A percentile compares a stretch with the other conserved stretches of the same genome.
Conservation (phyloP, 352 stramenopile species). For the Phytophthora kernoviae region DNA sequence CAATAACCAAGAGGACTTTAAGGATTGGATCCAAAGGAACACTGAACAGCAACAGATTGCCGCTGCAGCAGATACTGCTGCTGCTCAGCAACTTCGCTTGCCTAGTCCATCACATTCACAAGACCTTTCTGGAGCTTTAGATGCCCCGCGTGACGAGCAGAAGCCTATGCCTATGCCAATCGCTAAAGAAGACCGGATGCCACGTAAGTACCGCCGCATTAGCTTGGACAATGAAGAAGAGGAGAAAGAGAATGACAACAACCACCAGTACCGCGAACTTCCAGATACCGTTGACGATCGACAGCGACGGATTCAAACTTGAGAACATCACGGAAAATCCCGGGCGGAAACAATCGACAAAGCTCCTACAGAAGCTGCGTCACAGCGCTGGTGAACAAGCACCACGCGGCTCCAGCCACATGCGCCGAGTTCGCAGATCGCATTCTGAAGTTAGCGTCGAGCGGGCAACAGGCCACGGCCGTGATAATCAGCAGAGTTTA, state of each 20-base stretch:
- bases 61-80: slow-evolving; percentile 26
- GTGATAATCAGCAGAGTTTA: slow-evolving; percentile 16
- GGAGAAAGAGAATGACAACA: slow-evolving; percentile 56
- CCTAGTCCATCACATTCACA: slow-evolving; percentile 71
- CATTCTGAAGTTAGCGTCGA: slow-evolving; percentile 58
- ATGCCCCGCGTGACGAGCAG: slow-evolving; percentile 25
- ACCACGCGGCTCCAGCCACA: slow-evolving; percentile 40
- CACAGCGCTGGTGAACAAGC: slow-evolving; percentile 39
- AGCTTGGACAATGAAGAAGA: slow-evolving; percentile 78
- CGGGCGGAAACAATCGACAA: slow-evolving; percentile 36
- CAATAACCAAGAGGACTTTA: slow-evolving; percentile 83
- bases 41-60: slow-evolving; percentile 50
- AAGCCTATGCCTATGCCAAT: slow-evolving; percentile 21
- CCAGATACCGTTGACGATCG: slow-evolving; percentile 41
- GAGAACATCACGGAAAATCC: slow-evolving; percentile 40
- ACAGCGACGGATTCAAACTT: slow-evolving; percentile 43
- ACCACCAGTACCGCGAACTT: slow-evolving; percentile 34
- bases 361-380: slow-evolving; percentile 36
- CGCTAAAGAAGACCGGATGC: slow-evolving; percentile 40
- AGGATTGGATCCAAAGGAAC: slow-evolving; percentile 78
- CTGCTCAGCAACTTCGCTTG: slow-evolving; percentile 40
- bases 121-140: slow-evolving; percentile 55
- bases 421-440: slow-evolving; percentile 44
- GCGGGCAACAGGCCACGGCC: slow-evolving; percentile 18
- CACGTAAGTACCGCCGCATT: slow-evolving; percentile 59